phyloP scores from a whole-genome alignment of 2,329 filamentous ascomycete genomes.

The Scedosporium boydii region DNA sequence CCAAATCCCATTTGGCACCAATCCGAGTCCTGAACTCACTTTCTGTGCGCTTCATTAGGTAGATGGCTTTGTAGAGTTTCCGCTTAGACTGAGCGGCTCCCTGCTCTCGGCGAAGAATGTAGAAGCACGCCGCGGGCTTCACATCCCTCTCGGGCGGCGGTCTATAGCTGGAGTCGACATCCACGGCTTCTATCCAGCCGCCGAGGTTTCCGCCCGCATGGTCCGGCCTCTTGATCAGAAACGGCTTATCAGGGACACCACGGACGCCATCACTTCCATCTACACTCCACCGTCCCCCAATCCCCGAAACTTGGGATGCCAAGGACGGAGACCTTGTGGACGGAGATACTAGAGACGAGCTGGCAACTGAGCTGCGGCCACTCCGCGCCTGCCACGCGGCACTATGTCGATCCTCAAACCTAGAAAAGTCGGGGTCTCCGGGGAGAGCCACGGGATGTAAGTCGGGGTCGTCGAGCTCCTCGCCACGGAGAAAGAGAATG shows the following conservation, averaged over 20 bases:
- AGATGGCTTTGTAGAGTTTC: constrained; percentile 68
- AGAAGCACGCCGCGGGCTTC: constrained; percentile 81
- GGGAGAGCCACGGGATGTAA: constrained; percentile 64
- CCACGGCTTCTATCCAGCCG: constrained; percentile 84
- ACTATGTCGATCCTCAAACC: constrained; percentile 28
- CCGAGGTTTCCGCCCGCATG: constrained; percentile 53
- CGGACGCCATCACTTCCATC: constrained; percentile 10
- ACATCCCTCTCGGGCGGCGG: constrained; percentile 63
- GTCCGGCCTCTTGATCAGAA: constrained; percentile 42
- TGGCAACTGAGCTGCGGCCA: constrained; percentile 46
- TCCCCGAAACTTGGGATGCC: constrained; percentile 42
- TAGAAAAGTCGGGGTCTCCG: constrained; percentile 37
- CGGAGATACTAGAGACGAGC: constrained; percentile 54
- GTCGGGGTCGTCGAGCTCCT: constrained; percentile 72
- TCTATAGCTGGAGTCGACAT: constrained; percentile 78
- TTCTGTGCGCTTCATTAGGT: constrained; percentile 67
- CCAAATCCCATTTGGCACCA: constrained; percentile 71
- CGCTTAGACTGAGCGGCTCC: constrained; percentile 29
- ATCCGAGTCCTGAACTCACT: constrained; percentile 65
- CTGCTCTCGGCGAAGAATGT: constrained; percentile 54
- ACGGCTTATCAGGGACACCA: constrained; percentile 44
- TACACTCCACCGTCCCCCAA: constrained; percentile 40
- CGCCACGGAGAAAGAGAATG: constrained; percentile 66
- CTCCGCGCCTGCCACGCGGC: constrained; percentile 42
- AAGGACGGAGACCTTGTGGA: constrained; percentile 57